Percentiles rank a stretch among this genome's conserved stretches.
Evolutionary conservation across 2,329 filamentous ascomycete species (phyloP).

Genomic region (Colletotrichum tanaceti): DNA sequence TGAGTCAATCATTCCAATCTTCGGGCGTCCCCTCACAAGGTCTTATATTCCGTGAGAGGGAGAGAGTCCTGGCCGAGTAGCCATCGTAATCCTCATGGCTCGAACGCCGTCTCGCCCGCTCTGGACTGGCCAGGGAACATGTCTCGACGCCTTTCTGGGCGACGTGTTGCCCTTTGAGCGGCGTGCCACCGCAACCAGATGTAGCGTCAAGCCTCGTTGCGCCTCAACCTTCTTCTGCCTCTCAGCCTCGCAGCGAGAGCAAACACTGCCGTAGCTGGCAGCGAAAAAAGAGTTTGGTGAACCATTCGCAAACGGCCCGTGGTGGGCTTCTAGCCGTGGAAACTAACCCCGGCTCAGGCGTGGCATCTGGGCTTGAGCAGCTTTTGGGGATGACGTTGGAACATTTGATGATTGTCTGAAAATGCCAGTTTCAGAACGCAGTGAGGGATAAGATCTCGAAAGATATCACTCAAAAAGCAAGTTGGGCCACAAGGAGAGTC

Average conservation of each 20-base stretch:
- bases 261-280: not conserved
- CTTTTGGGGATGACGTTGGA: not conserved
- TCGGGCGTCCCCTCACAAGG: not conserved
- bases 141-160: not conserved
- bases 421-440: no score
- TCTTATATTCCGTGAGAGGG: conserved; percentile 25
- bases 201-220: not conserved
- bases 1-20: conserved; percentile 17
- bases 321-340: not conserved
- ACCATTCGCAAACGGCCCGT: not conserved
- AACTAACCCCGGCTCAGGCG: not conserved
- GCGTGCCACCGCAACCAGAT: not conserved
- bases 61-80: conserved; percentile 6
- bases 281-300: not conserved
- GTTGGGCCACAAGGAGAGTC: no score
- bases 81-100: not conserved
- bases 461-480: fast-evolving
- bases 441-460: not conserved
- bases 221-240: not conserved
- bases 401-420: not conserved
- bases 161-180: not conserved
- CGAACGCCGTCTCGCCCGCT: not conserved
- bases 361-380: not conserved
- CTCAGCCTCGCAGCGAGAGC: not conserved
- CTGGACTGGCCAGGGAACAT: no score